Base-by-base conservation (phyloP, 2,329 filamentous ascomycete genomes). In the Lecanoromycetidae sp. region DNA sequence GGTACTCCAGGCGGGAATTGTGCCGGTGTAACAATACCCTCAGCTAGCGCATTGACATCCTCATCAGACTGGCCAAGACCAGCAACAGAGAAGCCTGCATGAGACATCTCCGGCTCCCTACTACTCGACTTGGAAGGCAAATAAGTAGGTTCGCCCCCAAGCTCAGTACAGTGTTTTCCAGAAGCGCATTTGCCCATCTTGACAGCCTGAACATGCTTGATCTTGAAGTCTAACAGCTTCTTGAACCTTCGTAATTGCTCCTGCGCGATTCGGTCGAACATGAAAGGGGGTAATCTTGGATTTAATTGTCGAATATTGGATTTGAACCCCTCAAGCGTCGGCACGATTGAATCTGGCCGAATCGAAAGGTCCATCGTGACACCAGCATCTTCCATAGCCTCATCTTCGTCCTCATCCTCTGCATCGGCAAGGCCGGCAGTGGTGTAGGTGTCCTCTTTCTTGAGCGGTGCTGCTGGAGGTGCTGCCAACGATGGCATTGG, bases 171-270 rank as follows among this genome's bases (percentile, higher is more conserved):
- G 56, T 79, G 72, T 10, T 67, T 58, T 3, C 73, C 75, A 30
- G 77, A 79, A 9, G 71, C 57, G 59, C 87, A 93, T 15, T 66
- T 74, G 6, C 65, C 57, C 39, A 70, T 69, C 22, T 69, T 69
- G 1, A 82, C 75, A 2, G 72, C 70, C 38, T 74, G 71, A 1
- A 79, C 67, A 58, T 94, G 87, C 56, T 82, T 82, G 47, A 85
- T 71, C 58, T 79, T 82, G 52, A 73, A 68, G 30, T 78, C 80
- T 25, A 90, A 69, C 13, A 95, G 69, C 23, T 77, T 76, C 62
- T 88, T 91, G 64, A 88, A 94, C 46, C 87, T 77, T 50, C 79
- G 70, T 38, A 82, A 69, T 61, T 94, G 86, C 58, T 94, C 87
- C 54, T 85, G 76, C 0, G 84, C 84, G 55, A 94, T 83, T 37